Percentiles rank a stretch among this genome's conserved stretches.
Conservation (phyloP, 2,329 filamentous ascomycete genomes). For the Penicillium sp. region DNA sequence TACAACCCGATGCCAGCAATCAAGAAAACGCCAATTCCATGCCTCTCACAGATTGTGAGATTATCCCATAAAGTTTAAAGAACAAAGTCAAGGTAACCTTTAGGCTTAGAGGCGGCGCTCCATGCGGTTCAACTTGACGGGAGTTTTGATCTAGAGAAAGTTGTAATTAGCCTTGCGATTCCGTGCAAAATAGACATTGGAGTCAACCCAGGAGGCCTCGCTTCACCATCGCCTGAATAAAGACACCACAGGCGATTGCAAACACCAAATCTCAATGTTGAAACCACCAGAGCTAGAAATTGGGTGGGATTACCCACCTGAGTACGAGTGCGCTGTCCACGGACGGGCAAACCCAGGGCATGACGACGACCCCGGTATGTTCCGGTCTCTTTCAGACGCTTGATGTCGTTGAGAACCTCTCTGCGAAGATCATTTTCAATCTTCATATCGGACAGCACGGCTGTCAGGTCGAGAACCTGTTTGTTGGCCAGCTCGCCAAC, state of each 20-base stretch:
- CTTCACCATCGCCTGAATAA: neutral
- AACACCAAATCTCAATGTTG: neutral
- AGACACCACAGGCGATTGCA: neutral
- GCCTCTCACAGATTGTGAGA: conserved; percentile 26
- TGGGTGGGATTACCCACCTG: conserved; percentile 56
- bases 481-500: conserved; percentile 75
- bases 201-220: neutral
- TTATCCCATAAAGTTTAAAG: conserved; percentile 23
- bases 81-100: conserved; percentile 2
- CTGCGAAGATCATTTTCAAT: conserved; percentile 87
- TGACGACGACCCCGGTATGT: conserved; percentile 87
- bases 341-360: conserved; percentile 87
- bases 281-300: neutral
- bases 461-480: conserved; percentile 79
- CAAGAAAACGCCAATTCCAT: conserved; percentile 33
- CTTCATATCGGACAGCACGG: conserved; percentile 86
- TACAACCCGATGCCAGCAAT: conserved; percentile 19
- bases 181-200: neutral
- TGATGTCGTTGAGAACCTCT: conserved; percentile 81
- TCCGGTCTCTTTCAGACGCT: conserved; percentile 85
- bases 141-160: conserved; percentile 58
- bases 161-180: conserved; percentile 25
- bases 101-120: conserved; percentile 52
- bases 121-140: conserved; percentile 62
- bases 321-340: conserved; percentile 84